Evolutionary conservation across 2,329 filamentous ascomycete species (phyloP), one percentile per base, ranked within the genome.

Genomic region (Zasmidium citrigriseum): DNA sequence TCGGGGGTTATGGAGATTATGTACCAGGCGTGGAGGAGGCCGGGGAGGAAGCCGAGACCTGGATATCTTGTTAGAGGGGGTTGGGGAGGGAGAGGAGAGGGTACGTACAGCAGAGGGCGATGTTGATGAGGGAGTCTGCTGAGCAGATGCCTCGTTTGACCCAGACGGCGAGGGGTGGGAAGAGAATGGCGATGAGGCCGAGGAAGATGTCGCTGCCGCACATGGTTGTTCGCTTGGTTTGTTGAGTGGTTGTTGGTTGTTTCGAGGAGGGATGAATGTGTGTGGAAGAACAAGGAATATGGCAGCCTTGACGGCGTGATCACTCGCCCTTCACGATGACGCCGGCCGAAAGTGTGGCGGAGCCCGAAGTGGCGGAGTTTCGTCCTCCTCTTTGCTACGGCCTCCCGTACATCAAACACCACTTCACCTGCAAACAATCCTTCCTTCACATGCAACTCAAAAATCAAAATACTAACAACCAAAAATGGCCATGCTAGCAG

Each of bases 21-120:
- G 83, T 98, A 99, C 93, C 95, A 98, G 63, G 93, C 86, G 79
- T 99, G 95, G 2, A 99, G 80, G 51, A 98, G 88, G 61, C 93
- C 93, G 20, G 93, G 93, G 60, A 98, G 76, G 69, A 77, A 73
- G 63, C 72, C 75, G 58, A 77, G 73, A 61, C 65, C 69, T 71
- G 47, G 9, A 20, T 16, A n/a, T 16, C 16, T 29, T 27, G 41
- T 61, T 34, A 60, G 59, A 18, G 20, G 45, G 7, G 49, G 4
- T 45, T 16, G 22, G 27, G 10, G 16, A 49, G 45, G 2, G 24
- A 12, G 3, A 23, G 18, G 44, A 14, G 20, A 16, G 52, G 29
- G 20, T 21, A 61, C 69, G 48, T 67, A 71, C 71, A 75, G 73
- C 89, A 95, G 69, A 98, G 91, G 48, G 93, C 88, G 75, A 98